phyloP scores from a whole-genome alignment of 176 grass and related monocot genomes.

The Zoysia pacifica region DNA sequence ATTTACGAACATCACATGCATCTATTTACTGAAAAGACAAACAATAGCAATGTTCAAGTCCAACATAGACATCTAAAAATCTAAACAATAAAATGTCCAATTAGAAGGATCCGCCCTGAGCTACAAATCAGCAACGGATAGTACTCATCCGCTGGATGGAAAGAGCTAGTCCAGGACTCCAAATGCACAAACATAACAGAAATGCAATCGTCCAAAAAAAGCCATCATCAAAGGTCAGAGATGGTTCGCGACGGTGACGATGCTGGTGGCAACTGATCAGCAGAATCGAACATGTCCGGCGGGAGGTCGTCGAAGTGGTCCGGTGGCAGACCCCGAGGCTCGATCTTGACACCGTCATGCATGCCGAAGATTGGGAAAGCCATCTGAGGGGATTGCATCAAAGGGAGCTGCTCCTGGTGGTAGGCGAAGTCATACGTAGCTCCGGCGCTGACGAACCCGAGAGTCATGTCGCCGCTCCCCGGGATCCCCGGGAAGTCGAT shows the following conservation, averaged over 20 bases:
- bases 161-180: background rate
- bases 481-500: slow-evolving; percentile 29
- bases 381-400: slow-evolving; percentile 22
- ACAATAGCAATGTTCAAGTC: background rate
- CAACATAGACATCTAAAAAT: background rate
- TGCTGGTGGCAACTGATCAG: slow-evolving; percentile 40
- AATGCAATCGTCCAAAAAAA: background rate
- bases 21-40: background rate
- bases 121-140: background rate
- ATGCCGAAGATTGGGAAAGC: slow-evolving; percentile 38
- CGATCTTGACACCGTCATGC: slow-evolving; percentile 9
- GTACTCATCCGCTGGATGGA: background rate
- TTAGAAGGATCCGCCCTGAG: background rate
- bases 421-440: slow-evolving; percentile 24
- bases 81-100: background rate
- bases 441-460: slow-evolving; percentile 11
- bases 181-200: slow-evolving; percentile 9
- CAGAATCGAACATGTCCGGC: slow-evolving; percentile 44
- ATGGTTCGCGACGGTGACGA: slow-evolving; percentile 11
- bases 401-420: slow-evolving; percentile 32
- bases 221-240: slow-evolving; percentile 13
- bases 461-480: slow-evolving; percentile 1
- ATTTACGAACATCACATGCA: background rate
- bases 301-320: slow-evolving; percentile 53
- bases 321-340: background rate